Evolutionary conservation across 2,329 filamentous ascomycete genomes (phyloP).

Genomic region (Botrytis tulipae): DNA sequence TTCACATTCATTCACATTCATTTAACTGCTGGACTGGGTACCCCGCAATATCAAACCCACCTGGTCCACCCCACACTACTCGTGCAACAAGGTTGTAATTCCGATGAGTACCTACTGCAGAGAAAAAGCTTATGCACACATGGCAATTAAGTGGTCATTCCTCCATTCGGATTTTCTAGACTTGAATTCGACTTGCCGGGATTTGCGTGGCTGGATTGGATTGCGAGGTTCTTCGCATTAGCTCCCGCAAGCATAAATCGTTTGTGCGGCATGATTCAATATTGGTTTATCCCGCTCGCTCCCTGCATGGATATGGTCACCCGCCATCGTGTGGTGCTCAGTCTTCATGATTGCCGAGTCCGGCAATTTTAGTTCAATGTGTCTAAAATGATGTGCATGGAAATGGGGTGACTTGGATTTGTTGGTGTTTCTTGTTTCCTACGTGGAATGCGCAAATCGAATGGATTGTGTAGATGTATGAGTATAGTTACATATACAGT

Average conservation of each 20-base stretch:
- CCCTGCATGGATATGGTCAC: constrained; percentile 8
- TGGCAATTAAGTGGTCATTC: constrained; percentile 8
- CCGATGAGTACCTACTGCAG: constrained; percentile 7
- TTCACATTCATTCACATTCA: no score
- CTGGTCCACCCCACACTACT: background rate
- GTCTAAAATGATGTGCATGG: background rate
- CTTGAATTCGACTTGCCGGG: background rate
- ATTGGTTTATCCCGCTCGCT: background rate
- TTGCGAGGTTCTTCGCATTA: background rate
- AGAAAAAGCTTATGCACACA: background rate
- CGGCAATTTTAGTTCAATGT: background rate
- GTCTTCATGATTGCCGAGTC: background rate
- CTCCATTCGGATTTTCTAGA: background rate
- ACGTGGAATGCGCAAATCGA: constrained; percentile 7
- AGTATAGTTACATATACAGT: background rate
- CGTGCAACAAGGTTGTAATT: background rate
- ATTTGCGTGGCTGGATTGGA: background rate
- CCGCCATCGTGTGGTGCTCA: background rate
- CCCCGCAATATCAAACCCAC: constrained; percentile 1
- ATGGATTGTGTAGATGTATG: background rate
- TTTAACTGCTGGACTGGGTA: background rate
- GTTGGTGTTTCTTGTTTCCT: background rate
- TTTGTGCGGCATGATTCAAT: background rate
- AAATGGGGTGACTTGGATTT: background rate
- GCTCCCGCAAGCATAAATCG: background rate